Base-by-base conservation (phyloP, 176 grass and related monocot species). In the Avena insularis region DNA sequence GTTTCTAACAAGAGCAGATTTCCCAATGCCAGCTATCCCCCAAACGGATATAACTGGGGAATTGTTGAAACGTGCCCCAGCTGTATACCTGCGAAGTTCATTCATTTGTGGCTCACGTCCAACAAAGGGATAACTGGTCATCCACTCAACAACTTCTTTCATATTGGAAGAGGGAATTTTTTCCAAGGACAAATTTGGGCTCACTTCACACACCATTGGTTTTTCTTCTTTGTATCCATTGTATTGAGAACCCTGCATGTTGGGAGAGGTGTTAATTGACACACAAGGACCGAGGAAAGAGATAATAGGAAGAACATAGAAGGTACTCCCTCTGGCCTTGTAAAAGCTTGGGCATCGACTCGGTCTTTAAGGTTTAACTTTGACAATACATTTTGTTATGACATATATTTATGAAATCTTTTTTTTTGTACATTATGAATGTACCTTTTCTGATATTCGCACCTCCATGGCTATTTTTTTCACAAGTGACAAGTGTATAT, bases 21-120 rank as follows among this genome's bases (percentile, higher is more conserved):
- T 85, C 4, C 84, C 73, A 78, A 56, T 47, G 1, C 84, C 84
- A 27, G 74, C 31, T 21, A 85, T 77, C 2, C 74, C 84, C 84
- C 84, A 85, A 49, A 85, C 60, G 1, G 84, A 86, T 3, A 86
- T 57, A 21, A 78, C 54, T 3, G 40, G 45, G 8, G 29, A 71
- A 14, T 45, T 17, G 9, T 71, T 45, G 36, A 71, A n/a, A 71
- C 36, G 36, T 45, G 68, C 16, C 9, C 17, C 1, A 5, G 36
- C 35, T 20, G 36, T 71, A 45, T 71, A 71, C 15, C 8, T 5
- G 36, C 67, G 36, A n/a, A 71, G 68, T 43, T 71, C 36, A 71
- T 71, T 45, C 68, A 71, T 43, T 71, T 71, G 17, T n/a, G 19
- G 3, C 36, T 71, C 36, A 0, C 36, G 68, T 5, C 68, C 68